Evolutionary conservation across 2,329 filamentous ascomycete species (phyloP).

Genomic region (Aspergillus amoenus): DNA sequence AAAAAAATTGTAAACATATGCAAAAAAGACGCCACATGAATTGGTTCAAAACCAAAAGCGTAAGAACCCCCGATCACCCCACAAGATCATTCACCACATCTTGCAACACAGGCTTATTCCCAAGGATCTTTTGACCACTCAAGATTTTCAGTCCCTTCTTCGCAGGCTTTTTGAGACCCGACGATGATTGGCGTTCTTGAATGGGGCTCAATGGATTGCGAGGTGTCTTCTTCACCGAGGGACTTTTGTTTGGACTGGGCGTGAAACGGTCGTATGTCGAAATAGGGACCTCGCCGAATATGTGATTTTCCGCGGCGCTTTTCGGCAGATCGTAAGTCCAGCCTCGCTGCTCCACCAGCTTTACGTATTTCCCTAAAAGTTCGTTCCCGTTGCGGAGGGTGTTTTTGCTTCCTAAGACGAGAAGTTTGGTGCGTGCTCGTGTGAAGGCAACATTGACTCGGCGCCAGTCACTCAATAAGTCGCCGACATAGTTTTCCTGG

Average conservation of each 20-base stretch:
- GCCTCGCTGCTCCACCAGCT: conserved; percentile 70
- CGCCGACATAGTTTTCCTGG: conserved; percentile 77
- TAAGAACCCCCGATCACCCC: conserved; percentile 22
- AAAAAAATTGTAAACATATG: background rate
- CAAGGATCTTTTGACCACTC: conserved; percentile 56
- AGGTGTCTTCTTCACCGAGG: conserved; percentile 22
- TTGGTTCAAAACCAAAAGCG: conserved; percentile 1
- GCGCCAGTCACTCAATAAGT: conserved; percentile 86
- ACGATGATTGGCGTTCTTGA: conserved; percentile 25
- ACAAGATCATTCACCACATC: conserved; percentile 72
- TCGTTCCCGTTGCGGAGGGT: conserved; percentile 71
- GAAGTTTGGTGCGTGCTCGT: conserved; percentile 83
- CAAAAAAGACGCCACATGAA: conserved; percentile 6
- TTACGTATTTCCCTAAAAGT: conserved; percentile 73
- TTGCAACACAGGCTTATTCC: conserved; percentile 66
- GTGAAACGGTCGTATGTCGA: conserved; percentile 24
- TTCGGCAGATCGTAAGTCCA: conserved; percentile 76
- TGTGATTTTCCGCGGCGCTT: conserved; percentile 65
- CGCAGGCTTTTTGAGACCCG: conserved; percentile 52
- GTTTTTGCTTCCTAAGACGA: conserved; percentile 78
- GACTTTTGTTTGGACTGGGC: conserved; percentile 34
- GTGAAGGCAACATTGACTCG: conserved; percentile 96
- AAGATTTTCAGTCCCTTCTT: conserved; percentile 59
- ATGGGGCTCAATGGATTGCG: conserved; percentile 33
- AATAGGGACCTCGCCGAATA: conserved; percentile 55